These are phyloP conservation scores for Stephania japonica DNA, from an alignment of 164 flowering plant species.

Conservation along the genomic window DNA sequence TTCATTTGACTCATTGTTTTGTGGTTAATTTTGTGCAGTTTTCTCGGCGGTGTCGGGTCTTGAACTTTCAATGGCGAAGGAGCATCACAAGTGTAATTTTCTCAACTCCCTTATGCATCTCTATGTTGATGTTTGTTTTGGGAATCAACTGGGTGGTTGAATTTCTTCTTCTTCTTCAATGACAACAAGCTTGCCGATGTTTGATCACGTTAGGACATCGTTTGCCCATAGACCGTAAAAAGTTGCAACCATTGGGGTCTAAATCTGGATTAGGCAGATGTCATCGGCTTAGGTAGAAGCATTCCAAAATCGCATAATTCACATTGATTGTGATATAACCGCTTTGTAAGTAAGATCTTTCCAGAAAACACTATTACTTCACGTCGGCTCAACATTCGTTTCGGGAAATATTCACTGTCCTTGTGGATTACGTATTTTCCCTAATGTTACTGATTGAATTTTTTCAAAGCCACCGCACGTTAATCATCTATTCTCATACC, in stretches of 20 bases:
- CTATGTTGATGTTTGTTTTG: background rate
- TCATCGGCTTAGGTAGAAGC: background rate
- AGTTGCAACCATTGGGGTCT: background rate
- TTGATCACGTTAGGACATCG: background rate
- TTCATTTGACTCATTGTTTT: background rate
- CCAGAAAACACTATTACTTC: background rate
- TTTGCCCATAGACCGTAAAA: background rate
- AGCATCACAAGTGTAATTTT: conserved; percentile 81
- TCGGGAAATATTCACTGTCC: background rate
- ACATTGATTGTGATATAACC: background rate
- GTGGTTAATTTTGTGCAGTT: conserved; percentile 44
- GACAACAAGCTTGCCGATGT: background rate
- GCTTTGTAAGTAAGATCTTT: background rate
- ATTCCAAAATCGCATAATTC: background rate
- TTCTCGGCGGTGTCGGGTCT: conserved; percentile 94
- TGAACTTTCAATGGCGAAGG: conserved; percentile 68
- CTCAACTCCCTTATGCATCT: background rate
- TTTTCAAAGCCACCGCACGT: background rate
- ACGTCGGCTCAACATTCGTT: background rate
- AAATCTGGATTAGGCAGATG: background rate
- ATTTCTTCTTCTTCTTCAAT: background rate
- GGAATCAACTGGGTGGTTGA: background rate
- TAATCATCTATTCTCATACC: background rate
- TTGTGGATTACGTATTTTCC: background rate
- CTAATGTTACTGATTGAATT: background rate